Evolutionary conservation across 2,329 filamentous ascomycete genomes (phyloP).

Genomic region (Sordariomycetes sp.): DNA sequence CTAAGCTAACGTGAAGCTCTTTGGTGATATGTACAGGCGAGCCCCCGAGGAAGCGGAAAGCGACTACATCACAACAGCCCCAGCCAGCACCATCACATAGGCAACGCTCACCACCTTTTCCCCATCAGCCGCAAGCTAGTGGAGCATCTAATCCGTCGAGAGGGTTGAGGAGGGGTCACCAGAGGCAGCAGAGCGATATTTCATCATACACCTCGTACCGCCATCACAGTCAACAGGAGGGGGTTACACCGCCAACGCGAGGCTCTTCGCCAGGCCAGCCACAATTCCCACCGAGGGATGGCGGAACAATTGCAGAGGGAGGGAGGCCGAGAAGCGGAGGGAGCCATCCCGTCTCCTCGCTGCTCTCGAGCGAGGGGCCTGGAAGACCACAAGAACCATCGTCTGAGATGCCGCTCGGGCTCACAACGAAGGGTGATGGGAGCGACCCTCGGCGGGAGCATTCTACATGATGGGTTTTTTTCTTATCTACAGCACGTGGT

Average conservation of each 20-base stretch:
- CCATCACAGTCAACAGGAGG: conserved; percentile 22
- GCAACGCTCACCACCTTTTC: conserved; percentile 3
- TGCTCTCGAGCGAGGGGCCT: conserved; percentile 28
- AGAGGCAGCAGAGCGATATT: conserved; percentile 54
- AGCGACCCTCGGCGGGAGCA: conserved; percentile 2
- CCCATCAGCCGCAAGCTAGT: background rate
- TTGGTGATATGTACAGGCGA: conserved; percentile 43
- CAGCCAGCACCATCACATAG: conserved; percentile 24
- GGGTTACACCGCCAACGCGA: conserved; percentile 17
- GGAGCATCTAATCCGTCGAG: conserved; percentile 31
- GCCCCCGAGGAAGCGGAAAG: conserved; percentile 80
- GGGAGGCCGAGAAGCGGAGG: conserved; percentile 9
- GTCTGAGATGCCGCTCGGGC: conserved; percentile 4
- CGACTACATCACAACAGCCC: conserved; percentile 34
- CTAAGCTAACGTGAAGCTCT: conserved; percentile 3
- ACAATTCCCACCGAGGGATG: background rate
- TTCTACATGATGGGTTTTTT: background rate
- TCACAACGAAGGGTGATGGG: conserved; percentile 9
- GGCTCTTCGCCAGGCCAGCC: background rate
- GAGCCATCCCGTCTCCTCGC: conserved; percentile 30
- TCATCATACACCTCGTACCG: conserved; percentile 34
- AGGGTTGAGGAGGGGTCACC: conserved; percentile 47
- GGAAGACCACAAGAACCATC: conserved; percentile 3
- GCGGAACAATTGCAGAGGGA: background rate
- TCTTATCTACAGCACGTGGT: background rate